phyloP scores from a whole-genome alignment of 306 rosid genomes.

The Begonia loranthoides region DNA sequence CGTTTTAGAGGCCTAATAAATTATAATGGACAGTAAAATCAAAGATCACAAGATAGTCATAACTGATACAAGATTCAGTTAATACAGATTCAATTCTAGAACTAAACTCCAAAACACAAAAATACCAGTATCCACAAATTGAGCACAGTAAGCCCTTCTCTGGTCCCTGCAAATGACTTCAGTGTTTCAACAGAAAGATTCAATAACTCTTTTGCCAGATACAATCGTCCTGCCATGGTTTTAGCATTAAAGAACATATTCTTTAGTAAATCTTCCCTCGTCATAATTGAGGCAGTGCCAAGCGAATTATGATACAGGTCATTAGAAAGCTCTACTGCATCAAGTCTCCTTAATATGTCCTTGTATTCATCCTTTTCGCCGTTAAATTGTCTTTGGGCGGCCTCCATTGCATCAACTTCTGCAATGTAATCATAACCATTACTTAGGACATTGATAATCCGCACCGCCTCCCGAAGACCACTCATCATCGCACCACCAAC shows the following conservation, averaged over 20 bases:
- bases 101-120: constrained; percentile 8
- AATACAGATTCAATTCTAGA: constrained; percentile 2
- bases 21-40: not conserved
- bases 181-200: constrained; percentile 57
- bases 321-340: constrained; percentile 65
- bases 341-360: constrained; percentile 82
- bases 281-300: constrained; percentile 46
- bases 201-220: constrained; percentile 75
- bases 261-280: constrained; percentile 50
- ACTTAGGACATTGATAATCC: constrained; percentile 67
- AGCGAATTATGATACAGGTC: constrained; percentile 51
- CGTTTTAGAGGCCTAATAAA: not conserved
- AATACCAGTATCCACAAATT: constrained; percentile 94
- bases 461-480: constrained; percentile 95
- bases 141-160: constrained; percentile 71
- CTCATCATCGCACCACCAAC: constrained; percentile 99
- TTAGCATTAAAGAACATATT: constrained; percentile 76
- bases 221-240: constrained; percentile 79
- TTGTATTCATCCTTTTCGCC: constrained; percentile 93
- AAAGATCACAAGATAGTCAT: constrained; percentile 6
- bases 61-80: not conserved
- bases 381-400: constrained; percentile 62
- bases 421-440: constrained; percentile 82
- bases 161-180: constrained; percentile 95
- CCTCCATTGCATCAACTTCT: constrained; percentile 86